Conservation (phyloP, 441 rosid genomes). For the Pelargonium hybrid region DNA sequence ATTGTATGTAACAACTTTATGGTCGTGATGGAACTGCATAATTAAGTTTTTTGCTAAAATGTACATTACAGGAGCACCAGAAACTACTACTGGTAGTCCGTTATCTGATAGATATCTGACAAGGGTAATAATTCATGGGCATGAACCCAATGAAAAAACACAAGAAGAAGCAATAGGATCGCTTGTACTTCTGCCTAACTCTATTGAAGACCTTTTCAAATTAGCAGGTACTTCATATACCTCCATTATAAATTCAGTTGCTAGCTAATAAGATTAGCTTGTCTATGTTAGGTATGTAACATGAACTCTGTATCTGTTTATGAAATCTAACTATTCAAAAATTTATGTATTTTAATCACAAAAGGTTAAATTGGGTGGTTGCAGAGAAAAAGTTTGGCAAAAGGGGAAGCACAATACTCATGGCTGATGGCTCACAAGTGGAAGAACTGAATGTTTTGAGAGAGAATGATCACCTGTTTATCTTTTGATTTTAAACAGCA, state of each 20-base stretch:
- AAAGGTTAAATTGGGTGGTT: constrained; percentile 20
- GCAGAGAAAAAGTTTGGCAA: constrained; percentile 67
- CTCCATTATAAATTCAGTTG: no score
- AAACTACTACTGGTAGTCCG: background rate
- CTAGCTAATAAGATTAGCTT: no score
- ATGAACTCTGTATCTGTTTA: no score
- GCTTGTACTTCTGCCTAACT: background rate
- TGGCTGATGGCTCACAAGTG: constrained; percentile 69
- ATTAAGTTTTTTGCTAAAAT: background rate
- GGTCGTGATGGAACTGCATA: no score
- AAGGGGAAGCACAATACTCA: constrained; percentile 53
- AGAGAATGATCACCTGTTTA: constrained; percentile 67
- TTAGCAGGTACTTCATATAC: background rate
- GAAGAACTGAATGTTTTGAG: constrained; percentile 63
- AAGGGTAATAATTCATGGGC: background rate
- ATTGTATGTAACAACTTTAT: no score
- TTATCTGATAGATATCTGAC: background rate
- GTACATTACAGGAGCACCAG: background rate
- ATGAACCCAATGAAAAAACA: background rate
- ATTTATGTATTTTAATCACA: no score
- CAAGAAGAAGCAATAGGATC: background rate
- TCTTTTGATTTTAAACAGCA: constrained; percentile 27
- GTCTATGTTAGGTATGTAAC: no score
- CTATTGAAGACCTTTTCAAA: background rate
- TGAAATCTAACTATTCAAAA: no score